phyloP scores from a whole-genome alignment of 75 land plant genomes.

The Cupressus sempervirens region DNA sequence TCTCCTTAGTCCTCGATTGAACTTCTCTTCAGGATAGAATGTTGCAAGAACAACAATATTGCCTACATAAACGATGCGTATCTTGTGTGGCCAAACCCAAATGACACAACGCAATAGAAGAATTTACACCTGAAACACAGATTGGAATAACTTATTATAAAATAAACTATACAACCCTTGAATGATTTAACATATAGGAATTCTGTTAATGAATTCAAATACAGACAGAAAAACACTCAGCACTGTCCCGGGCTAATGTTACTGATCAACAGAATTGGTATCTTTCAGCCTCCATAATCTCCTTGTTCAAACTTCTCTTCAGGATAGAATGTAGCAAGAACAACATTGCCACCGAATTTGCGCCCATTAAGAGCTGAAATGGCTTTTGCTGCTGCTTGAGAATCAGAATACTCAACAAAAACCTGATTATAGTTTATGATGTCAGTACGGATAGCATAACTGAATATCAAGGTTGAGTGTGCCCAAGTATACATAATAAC shows the following conservation, averaged over 20 bases:
- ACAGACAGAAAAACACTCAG: not conserved
- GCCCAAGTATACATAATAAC: not conserved
- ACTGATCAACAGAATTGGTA: not conserved
- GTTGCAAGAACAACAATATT: slow-evolving; percentile 25
- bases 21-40: slow-evolving; percentile 30
- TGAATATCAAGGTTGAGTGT: not conserved
- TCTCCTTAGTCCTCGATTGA: slow-evolving; percentile 13
- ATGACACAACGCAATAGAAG: not conserved
- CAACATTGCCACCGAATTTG: slow-evolving; percentile 30
- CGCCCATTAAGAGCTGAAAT: slow-evolving; percentile 20
- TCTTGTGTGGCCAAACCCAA: not conserved
- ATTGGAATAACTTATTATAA: not conserved
- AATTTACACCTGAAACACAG: slow-evolving; percentile 3
- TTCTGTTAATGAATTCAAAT: not conserved
- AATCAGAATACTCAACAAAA: slow-evolving; percentile 29
- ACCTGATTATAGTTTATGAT: slow-evolving; percentile 15
- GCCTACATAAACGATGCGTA: slow-evolving; percentile 8
- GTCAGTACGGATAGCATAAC: not conserved
- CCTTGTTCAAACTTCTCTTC: slow-evolving; percentile 31
- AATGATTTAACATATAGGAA: not conserved
- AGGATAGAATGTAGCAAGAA: slow-evolving; percentile 19
- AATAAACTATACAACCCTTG: not conserved
- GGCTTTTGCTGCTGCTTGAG: slow-evolving; percentile 26
- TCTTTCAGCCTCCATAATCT: slow-evolving; percentile 21
- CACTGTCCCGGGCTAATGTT: not conserved